A percentile compares a stretch with the other conserved stretches of the same genome.
Evolutionary conservation across 2,329 filamentous ascomycete genomes (phyloP).

Genomic region (Fusarium mundagurra): DNA sequence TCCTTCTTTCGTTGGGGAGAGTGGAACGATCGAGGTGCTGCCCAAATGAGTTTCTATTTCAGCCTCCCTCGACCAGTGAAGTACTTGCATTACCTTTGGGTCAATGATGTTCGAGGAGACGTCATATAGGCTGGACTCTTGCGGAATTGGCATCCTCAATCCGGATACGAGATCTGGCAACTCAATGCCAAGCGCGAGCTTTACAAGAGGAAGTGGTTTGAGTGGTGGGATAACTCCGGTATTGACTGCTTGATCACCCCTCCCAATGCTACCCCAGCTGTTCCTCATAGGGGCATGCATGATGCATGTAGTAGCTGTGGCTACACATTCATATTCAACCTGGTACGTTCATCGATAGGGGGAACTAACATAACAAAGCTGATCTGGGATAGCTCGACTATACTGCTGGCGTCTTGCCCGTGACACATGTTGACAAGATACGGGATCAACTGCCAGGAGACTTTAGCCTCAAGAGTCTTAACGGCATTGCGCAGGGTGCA

Average conservation of each 20-base stretch:
- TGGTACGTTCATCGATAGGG: conserved; percentile 62
- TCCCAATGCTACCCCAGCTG: conserved; percentile 90
- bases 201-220: conserved; percentile 81
- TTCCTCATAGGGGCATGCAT: conserved; percentile 87
- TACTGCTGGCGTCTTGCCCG: conserved; percentile 81
- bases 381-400: conserved; percentile 75
- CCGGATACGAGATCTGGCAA: conserved; percentile 82
- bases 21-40: conserved; percentile 80
- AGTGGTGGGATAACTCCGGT: conserved; percentile 80
- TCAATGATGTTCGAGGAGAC: conserved; percentile 84
- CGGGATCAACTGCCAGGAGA: conserved; percentile 71
- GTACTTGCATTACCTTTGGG: conserved; percentile 88
- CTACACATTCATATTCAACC: conserved; percentile 93
- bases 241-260: conserved; percentile 84
- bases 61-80: conserved; percentile 77
- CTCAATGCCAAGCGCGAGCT: conserved; percentile 80
- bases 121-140: conserved; percentile 81
- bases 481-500: conserved; percentile 82
- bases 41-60: conserved; percentile 79
- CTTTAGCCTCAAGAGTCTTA: conserved; percentile 72
- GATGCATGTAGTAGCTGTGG: conserved; percentile 87
- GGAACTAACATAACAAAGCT: background rate
- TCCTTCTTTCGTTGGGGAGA: conserved; percentile 81
- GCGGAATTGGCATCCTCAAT: conserved; percentile 77
- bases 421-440: conserved; percentile 81